Evolutionary conservation across 2,329 filamentous ascomycete genomes (phyloP).

Genomic region (Botrytis deweyae): DNA sequence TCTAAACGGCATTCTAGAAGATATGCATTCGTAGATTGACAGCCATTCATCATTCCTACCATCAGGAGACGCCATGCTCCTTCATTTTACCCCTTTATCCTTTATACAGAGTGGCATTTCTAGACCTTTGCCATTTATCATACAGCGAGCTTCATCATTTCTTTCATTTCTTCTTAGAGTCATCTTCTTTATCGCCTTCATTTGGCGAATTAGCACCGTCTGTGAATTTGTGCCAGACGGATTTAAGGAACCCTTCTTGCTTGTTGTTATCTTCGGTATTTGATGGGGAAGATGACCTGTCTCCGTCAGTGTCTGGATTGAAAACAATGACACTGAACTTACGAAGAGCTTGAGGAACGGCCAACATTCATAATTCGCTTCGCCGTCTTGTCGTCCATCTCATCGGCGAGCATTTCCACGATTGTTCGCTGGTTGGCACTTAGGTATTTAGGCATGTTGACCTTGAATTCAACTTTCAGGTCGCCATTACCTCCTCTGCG

Average conservation of each 20-base stretch:
- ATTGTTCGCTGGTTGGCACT: slow-evolving; percentile 89
- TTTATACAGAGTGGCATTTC: slow-evolving; percentile 15
- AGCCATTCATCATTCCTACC: slow-evolving; percentile 18
- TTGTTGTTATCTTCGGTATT: slow-evolving; percentile 54
- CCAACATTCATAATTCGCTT: slow-evolving; percentile 88
- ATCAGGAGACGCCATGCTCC: slow-evolving; percentile 18
- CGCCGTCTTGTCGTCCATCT: slow-evolving; percentile 89
- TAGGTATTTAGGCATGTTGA: slow-evolving; percentile 92
- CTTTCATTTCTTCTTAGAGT: slow-evolving; percentile 20
- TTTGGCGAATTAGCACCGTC: slow-evolving; percentile 47
- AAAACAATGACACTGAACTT: slow-evolving; percentile 39
- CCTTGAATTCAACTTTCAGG: slow-evolving; percentile 89
- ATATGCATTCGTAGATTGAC: slow-evolving; percentile 2
- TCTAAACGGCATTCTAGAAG: slow-evolving; percentile 9
- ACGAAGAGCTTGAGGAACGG: slow-evolving; percentile 50
- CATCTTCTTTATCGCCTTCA: slow-evolving; percentile 21
- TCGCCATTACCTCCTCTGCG: slow-evolving; percentile 73
- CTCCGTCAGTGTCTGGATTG: slow-evolving; percentile 24
- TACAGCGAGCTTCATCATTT: slow-evolving; percentile 14
- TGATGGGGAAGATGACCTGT: slow-evolving; percentile 23
- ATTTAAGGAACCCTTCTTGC: slow-evolving; percentile 88
- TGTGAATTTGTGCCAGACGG: slow-evolving; percentile 89
- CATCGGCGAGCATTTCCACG: slow-evolving; percentile 92
- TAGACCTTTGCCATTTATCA: slow-evolving; percentile 4
- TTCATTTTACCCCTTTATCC: slow-evolving; percentile 1